Evolutionary conservation across 192 early-diverging fungal species (phyloP).

Genomic region (Bifiguratus adelaidae): DNA sequence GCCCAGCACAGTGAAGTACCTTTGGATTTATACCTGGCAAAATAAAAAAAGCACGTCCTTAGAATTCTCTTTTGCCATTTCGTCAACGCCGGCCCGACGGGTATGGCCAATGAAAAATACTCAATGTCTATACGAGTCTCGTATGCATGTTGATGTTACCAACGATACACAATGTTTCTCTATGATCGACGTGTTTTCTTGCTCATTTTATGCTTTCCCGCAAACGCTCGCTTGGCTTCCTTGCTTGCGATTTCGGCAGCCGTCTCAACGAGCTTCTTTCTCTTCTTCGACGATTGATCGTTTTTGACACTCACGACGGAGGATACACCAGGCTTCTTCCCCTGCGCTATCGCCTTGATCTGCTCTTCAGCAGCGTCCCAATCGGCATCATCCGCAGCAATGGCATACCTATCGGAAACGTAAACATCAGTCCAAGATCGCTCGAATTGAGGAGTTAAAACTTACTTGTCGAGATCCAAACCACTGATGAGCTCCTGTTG

Average conservation of each 20-base stretch:
- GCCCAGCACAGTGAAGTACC: not conserved
- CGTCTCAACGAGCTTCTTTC: conserved; percentile 26
- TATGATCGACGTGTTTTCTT: conserved; percentile 24
- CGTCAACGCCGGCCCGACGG: no score
- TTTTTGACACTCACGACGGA: conserved; percentile 71
- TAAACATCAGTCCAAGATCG: conserved; percentile 14
- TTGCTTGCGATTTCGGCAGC: conserved; percentile 31
- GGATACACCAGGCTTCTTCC: conserved; percentile 36
- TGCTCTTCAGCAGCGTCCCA: conserved; percentile 61
- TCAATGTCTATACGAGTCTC: not conserved
- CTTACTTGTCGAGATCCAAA: conserved; percentile 63
- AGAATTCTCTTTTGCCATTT: conserved; percentile 1
- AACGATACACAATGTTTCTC: not conserved
- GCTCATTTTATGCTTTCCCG: conserved; percentile 17
- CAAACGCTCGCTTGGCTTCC: conserved; percentile 20
- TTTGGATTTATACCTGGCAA: not conserved
- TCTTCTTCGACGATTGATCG: conserved; percentile 44
- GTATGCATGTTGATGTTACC: not conserved
- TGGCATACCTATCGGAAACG: conserved; percentile 45
- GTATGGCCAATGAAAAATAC: no score
- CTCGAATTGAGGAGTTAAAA: conserved; percentile 12
- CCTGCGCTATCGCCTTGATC: conserved; percentile 24
- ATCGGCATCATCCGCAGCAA: conserved; percentile 56
- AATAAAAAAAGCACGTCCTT: conserved; percentile 1
- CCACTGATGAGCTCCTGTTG: conserved; percentile 74